Conservation (phyloP, 2,329 filamentous ascomycete species). For the Sporothrix mexicana region DNA sequence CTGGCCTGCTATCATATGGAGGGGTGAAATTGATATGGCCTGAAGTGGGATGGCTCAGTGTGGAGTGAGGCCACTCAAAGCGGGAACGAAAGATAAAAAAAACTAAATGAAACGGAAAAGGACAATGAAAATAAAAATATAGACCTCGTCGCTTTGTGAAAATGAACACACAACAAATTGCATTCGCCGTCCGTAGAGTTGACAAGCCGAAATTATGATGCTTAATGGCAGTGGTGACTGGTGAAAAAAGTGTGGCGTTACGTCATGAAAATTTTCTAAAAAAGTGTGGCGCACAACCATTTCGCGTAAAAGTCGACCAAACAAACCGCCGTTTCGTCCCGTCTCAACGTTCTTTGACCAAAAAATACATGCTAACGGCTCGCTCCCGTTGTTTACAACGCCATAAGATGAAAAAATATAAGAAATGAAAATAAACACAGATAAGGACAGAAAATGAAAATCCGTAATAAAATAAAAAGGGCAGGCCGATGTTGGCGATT, state of each 20-base stretch:
- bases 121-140: neutral
- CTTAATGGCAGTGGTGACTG: neutral
- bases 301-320: slow-evolving; percentile 8
- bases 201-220: slow-evolving; percentile 5
- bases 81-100: neutral
- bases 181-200: slow-evolving; percentile 1
- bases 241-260: slow-evolving; percentile 33
- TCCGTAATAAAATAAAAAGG: neutral
- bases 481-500: neutral
- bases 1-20: slow-evolving; percentile 35
- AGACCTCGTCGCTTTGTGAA: neutral
- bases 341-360: neutral
- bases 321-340: neutral
- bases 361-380: slow-evolving; percentile 1
- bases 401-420: neutral
- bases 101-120: neutral
- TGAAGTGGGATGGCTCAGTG: neutral
- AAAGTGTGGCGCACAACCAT: slow-evolving; percentile 31
- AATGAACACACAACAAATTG: neutral
- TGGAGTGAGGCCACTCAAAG: neutral
- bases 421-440: neutral
- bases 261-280: slow-evolving; percentile 31
- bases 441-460: neutral
- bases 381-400: slow-evolving; percentile 9
- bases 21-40: neutral